Evolutionary conservation across 2,329 filamentous ascomycete species (phyloP).

Genomic region (Claviceps sp.): DNA sequence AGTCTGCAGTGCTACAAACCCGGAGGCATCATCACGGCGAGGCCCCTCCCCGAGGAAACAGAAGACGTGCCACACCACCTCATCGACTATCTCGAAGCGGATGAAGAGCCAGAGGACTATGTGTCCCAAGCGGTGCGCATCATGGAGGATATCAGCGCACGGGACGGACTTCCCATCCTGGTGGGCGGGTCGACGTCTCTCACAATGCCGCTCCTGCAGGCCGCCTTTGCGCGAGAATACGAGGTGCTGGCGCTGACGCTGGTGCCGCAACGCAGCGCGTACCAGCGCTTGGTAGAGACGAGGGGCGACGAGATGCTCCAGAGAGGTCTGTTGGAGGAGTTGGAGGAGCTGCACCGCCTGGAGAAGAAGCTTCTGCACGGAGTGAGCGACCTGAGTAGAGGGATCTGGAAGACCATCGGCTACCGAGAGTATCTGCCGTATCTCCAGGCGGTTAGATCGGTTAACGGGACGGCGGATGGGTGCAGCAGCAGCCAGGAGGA

Average conservation of each 20-base stretch:
- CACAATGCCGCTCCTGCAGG: neutral
- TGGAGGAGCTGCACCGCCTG: neutral
- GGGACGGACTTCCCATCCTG: neutral
- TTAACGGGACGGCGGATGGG: neutral
- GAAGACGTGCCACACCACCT: neutral
- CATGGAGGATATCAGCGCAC: neutral
- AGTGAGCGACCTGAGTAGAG: neutral
- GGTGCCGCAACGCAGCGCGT: neutral
- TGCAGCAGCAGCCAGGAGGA: neutral
- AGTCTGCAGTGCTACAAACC: conserved; percentile 3
- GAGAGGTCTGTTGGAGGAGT: neutral
- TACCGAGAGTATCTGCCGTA: neutral
- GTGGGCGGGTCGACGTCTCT: conserved; percentile 2
- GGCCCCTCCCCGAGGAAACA: neutral
- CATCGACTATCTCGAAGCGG: conserved; percentile 1
- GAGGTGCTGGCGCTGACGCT: neutral
- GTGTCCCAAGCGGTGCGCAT: neutral
- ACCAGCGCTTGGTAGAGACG: neutral
- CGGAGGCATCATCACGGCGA: neutral
- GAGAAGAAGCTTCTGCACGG: neutral
- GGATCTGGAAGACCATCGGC: neutral
- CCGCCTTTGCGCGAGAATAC: neutral
- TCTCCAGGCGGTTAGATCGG: neutral
- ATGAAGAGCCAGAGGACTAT: conserved; percentile 1
- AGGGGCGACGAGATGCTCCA: neutral